Conservation (phyloP, 1,139 yeast genomes). For the Blastobotrys aristatus region DNA sequence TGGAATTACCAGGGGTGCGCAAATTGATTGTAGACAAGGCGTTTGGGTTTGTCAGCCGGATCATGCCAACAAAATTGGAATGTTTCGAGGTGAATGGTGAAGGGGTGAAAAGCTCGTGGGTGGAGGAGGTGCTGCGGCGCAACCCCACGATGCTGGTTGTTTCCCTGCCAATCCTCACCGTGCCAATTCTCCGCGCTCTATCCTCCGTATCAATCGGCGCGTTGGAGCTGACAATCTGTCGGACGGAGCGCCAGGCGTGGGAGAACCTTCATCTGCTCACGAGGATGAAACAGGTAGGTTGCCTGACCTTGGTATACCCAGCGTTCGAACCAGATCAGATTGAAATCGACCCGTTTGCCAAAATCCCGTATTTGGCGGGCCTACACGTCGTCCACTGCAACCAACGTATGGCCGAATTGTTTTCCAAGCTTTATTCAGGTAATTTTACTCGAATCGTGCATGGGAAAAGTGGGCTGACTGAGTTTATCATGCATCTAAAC, state of each 20-base stretch:
- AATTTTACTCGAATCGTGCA: neutral
- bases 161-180: neutral
- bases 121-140: neutral
- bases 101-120: neutral
- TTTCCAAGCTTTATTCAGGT: neutral
- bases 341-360: neutral
- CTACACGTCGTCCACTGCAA: neutral
- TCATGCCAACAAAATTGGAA: slow-evolving; percentile 6
- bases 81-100: slow-evolving; percentile 3
- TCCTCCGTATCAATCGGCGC: neutral
- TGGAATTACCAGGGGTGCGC: neutral
- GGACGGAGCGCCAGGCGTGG: neutral
- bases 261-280: neutral
- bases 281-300: neutral
- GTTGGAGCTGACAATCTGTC: neutral
- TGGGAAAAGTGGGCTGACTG: neutral
- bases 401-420: neutral
- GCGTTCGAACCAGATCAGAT: neutral
- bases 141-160: neutral
- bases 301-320: neutral
- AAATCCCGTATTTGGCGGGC: neutral
- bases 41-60: slow-evolving; percentile 7
- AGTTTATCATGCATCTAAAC: slow-evolving; percentile 1
- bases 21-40: slow-evolving; percentile 4
- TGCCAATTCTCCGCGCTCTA: neutral